A percentile compares a stretch with the other conserved stretches of the same genome.
Evolutionary conservation across 495 filamentous ascomycete species (phyloP).

Genomic region (Extremus antarcticus): DNA sequence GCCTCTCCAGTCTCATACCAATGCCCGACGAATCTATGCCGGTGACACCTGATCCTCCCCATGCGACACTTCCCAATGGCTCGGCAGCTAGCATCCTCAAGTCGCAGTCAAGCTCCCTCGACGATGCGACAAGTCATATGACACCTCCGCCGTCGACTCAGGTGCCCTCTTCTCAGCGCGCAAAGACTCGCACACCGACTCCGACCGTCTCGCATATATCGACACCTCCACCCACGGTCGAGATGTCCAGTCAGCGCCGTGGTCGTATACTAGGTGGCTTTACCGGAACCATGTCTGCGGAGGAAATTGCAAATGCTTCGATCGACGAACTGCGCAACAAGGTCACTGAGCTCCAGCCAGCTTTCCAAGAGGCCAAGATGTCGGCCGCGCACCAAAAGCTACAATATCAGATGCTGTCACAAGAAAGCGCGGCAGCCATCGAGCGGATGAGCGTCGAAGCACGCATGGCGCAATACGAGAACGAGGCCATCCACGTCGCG

Average conservation of each 20-base stretch:
- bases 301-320: slow-evolving; percentile 21
- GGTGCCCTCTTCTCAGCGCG: slow-evolving; percentile 3
- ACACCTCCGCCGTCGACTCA: slow-evolving; percentile 21
- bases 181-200: slow-evolving; percentile 16
- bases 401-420: slow-evolving; percentile 75
- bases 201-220: slow-evolving; percentile 22
- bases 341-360: slow-evolving; percentile 40
- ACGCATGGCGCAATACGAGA: slow-evolving; percentile 81
- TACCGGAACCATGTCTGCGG: slow-evolving; percentile 1
- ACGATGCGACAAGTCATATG: slow-evolving; percentile 10
- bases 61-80: slow-evolving; percentile 10
- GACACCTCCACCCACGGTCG: slow-evolving; percentile 22
- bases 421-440: slow-evolving; percentile 75
- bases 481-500: slow-evolving; percentile 65
- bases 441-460: slow-evolving; percentile 88
- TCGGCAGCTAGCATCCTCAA: slow-evolving; percentile 1
- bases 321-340: slow-evolving; percentile 49
- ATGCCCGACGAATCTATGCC: slow-evolving; percentile 3
- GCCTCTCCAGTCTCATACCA: background rate
- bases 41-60: slow-evolving; percentile 9
- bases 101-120: background rate
- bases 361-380: slow-evolving; percentile 58
- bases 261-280: background rate
- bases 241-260: background rate
- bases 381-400: slow-evolving; percentile 84